These are phyloP conservation scores for Candida nitratophila DNA, from an alignment of 805 yeast species.

Conservation along the genomic window DNA sequence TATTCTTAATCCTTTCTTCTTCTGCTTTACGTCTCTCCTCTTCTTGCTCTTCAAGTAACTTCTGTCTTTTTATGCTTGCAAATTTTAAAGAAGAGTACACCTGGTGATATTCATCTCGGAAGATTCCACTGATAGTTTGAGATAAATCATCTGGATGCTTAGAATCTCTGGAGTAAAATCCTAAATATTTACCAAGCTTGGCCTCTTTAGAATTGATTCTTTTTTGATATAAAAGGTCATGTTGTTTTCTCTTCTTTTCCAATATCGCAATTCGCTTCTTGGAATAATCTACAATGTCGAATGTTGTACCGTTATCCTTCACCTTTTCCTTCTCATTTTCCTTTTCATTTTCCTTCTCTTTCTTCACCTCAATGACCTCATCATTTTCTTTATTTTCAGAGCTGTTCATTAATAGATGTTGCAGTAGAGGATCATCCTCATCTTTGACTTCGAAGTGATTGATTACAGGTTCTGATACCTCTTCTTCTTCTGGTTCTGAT, in stretches of 20 bases:
- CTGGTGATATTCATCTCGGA: slow-evolving; percentile 12
- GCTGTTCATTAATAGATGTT: not conserved
- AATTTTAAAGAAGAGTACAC: slow-evolving; percentile 20
- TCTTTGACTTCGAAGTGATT: slow-evolving; percentile 1
- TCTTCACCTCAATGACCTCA: slow-evolving; percentile 1
- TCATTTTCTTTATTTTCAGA: slow-evolving; percentile 2
- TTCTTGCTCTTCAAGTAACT: slow-evolving; percentile 20
- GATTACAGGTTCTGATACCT: not conserved
- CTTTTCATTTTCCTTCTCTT: slow-evolving; percentile 16
- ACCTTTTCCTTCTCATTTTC: slow-evolving; percentile 17
- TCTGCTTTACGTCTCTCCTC: slow-evolving; percentile 20
- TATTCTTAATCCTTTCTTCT: slow-evolving; percentile 13
- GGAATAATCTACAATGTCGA: slow-evolving; percentile 57
- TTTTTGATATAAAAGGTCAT: slow-evolving; percentile 25
- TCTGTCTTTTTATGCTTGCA: slow-evolving; percentile 26
- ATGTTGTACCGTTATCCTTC: slow-evolving; percentile 17
- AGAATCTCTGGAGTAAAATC: slow-evolving; percentile 20
- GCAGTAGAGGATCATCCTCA: not conserved
- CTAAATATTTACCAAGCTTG: slow-evolving; percentile 22
- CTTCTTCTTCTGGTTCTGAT: not conserved
- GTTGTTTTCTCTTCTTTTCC: slow-evolving; percentile 24
- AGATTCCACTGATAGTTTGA: slow-evolving; percentile 10
- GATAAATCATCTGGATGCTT: slow-evolving; percentile 17
- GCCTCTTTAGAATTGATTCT: slow-evolving; percentile 27
- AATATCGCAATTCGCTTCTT: slow-evolving; percentile 34